Evolutionary conservation across 1,139 yeast species (phyloP), one percentile per base, ranked within the genome.

Genomic region (Geotrichum carabidarum): DNA sequence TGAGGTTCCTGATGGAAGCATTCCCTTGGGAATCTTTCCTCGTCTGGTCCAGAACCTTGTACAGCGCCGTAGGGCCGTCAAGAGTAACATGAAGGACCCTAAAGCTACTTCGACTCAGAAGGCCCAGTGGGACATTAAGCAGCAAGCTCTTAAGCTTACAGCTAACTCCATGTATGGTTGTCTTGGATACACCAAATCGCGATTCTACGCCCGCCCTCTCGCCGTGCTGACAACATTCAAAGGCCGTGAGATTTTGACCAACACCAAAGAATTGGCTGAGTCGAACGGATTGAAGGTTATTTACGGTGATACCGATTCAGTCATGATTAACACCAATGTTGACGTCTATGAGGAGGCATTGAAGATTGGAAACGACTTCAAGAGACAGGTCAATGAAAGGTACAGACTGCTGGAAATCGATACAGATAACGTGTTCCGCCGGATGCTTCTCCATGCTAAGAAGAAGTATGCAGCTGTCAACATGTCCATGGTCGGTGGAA

Each of bases 131-230:
- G 99, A 94, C 70, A 90, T 90, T 66, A 89, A 91, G 66, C 99
- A 94, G 71, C 95, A 87, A 67, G 99, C 99, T 0, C 79, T 94
- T 67, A 94, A 94, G 69, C 78, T 94, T 66, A 94, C 99, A 1
- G 99, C 99, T 17, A 94, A 94, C 71, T 93, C 99, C 34, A 93
- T 94, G 98, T 94, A 94, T 72, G 99, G 99, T 68, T 94, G 99
- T 79, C 79, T 94, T 64, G 99, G 99, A 61, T 91, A 84, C 69
- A 86, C 86, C 9, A 81, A 86, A 64, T 90, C 98, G 27, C 80
- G 99, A 65, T 94, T 94, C 69, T 93, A 91, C 67, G 99, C 99
- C 11, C 85, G 89, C 66, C 97, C 98, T 0, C 76, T 94, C 63
- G 99, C 99, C 6, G 89, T 89, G 91, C 76, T 94, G 67, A 96